phyloP scores from a whole-genome alignment of 495 filamentous ascomycete species.

The Trichoderma orchidacearum region DNA sequence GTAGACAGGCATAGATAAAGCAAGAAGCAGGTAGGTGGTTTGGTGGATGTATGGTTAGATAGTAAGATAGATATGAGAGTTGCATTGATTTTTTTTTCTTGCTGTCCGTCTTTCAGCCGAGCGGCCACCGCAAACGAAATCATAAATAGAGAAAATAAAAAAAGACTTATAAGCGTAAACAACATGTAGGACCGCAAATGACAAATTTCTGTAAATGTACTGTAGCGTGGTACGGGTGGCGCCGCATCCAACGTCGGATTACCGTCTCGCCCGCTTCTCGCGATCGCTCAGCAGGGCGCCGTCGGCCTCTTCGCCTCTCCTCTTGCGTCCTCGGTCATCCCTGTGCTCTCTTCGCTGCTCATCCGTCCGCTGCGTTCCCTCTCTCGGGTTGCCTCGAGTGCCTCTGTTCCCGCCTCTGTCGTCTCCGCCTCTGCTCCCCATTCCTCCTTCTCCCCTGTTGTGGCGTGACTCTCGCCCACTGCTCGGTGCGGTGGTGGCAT shows the following conservation, averaged over 20 bases:
- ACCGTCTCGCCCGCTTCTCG: conserved; percentile 13
- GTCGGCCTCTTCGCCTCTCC: conserved; percentile 4
- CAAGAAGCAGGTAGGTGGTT: background rate
- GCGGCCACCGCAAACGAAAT: background rate
- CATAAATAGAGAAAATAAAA: background rate
- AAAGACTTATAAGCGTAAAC: background rate
- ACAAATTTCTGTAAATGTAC: background rate
- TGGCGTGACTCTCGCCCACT: background rate
- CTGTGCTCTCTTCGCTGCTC: conserved; percentile 1
- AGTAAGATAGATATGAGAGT: background rate
- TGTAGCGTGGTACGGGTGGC: background rate
- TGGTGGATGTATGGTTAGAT: background rate
- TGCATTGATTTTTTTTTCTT: background rate
- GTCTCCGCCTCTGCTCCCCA: background rate
- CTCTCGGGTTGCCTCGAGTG: background rate
- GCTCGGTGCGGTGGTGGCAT: background rate
- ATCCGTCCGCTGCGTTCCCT: background rate
- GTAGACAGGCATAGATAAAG: background rate
- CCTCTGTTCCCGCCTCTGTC: background rate
- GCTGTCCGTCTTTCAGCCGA: background rate
- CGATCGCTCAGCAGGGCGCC: conserved; percentile 5
- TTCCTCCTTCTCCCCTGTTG: background rate
- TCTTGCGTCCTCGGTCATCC: background rate
- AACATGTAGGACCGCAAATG: background rate
- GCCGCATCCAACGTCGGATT: background rate